Evolutionary conservation across 2,329 filamentous ascomycete species (phyloP).

Genomic region (Aspergillus neoniger): DNA sequence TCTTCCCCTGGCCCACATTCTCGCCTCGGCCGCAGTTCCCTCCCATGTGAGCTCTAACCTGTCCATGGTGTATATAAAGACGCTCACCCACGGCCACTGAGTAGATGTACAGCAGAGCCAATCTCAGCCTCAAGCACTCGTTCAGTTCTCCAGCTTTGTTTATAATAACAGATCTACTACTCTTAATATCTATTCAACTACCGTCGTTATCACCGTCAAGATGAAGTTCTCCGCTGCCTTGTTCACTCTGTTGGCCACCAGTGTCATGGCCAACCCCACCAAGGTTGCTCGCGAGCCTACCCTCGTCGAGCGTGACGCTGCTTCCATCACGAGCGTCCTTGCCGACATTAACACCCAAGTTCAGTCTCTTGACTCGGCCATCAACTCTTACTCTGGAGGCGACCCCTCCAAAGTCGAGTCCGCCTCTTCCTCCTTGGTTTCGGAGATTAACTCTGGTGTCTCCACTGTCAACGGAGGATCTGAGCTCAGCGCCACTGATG

Average conservation of each 20-base stretch:
- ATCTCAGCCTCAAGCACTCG: conserved; percentile 24
- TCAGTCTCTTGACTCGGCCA: conserved; percentile 23
- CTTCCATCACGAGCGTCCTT: conserved; percentile 23
- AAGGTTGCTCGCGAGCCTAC: conserved; percentile 14
- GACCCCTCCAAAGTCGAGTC: conserved; percentile 21
- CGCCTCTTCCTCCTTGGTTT: conserved; percentile 27
- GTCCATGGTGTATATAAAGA: conserved; percentile 18
- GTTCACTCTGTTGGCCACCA: conserved; percentile 26
- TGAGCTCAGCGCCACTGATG: conserved; percentile 29
- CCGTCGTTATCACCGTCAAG: conserved; percentile 16
- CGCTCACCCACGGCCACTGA: background rate
- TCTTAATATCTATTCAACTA: conserved; percentile 16
- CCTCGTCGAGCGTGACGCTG: conserved; percentile 20
- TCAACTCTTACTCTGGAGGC: conserved; percentile 30
- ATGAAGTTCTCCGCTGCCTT: conserved; percentile 28
- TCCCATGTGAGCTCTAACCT: conserved; percentile 17
- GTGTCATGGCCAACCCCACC: conserved; percentile 27
- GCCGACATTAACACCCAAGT: conserved; percentile 23
- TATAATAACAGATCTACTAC: conserved; percentile 4
- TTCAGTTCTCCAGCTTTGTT: conserved; percentile 11
- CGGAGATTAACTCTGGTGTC: conserved; percentile 30
- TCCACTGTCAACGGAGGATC: conserved; percentile 23
- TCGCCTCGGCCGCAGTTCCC: conserved; percentile 3
- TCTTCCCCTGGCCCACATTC: conserved; percentile 14
- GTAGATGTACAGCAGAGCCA: conserved; percentile 10